Base-by-base conservation (phyloP, 148 eudicot species). In the Nepenthes mirabilis region DNA sequence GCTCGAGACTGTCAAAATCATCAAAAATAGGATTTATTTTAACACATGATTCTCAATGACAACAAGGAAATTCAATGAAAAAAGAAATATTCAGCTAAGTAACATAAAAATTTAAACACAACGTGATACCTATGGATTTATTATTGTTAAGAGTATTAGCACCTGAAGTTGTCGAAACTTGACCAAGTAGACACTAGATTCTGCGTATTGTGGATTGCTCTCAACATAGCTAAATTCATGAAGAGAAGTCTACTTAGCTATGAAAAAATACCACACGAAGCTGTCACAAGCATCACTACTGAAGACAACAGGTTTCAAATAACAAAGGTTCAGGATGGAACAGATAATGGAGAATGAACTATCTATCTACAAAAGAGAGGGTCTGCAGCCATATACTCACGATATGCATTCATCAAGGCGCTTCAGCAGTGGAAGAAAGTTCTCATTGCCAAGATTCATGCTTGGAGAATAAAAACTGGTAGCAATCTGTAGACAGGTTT, bases 161-260 rank as follows among this genome's bases (percentile, higher is more conserved):
- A 88, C 99, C 96, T 93, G 99, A 33, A 93, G 99, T 66, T 89
- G 99, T 48, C 97, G 82, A 75, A 93, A 93, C 78, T 93, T 93
- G 76, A 89, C 97, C 74, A 86, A 72, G 84, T 93, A 93, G 72
- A 93, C 90, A 74, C 77, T 75, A 65, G 97, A 93, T 82, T 93
- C 99, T 63, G 99, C 99, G 79, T 89, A 93, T 74, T 93, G 99
- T 56, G 97, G 95, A 75, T 93, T 93, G 67, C 82, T 89, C 72
- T 93, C 95, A 68, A 93, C 95, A 71, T 93, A 93, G 73, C 99
- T 93, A 68, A 61, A 74, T 55, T 14, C 45, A 37, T 32, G 63
- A 55, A 60, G 37, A 48, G 48, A 60, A 40, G 55, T 14, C 33
- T 50, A 61, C 32, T 36, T 40, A 62, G 43, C 36, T 14, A 62